phyloP scores from a whole-genome alignment of 371 early-diverging fungal species.

The Lichtheimia corymbifera region DNA sequence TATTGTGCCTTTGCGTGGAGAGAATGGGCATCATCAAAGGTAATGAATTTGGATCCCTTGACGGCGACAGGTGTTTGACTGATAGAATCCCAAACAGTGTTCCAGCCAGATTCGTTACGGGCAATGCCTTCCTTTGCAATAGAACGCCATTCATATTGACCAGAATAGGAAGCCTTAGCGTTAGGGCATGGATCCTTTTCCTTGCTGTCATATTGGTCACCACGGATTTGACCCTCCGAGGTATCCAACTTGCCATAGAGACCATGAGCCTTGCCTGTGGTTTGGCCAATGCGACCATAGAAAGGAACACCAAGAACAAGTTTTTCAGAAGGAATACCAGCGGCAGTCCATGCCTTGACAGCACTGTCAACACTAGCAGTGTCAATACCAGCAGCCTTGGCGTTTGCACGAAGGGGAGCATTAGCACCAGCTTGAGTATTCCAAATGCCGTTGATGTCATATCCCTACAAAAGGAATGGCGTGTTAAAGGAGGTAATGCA shows the following conservation, averaged over 20 bases:
- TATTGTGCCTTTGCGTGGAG: slow-evolving; percentile 52
- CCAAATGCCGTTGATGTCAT: slow-evolving; percentile 41
- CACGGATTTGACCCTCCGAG: slow-evolving; percentile 13
- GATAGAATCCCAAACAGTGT: slow-evolving; percentile 33
- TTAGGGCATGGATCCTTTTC: slow-evolving; percentile 17
- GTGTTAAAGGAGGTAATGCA: slow-evolving; percentile 16
- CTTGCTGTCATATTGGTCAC: slow-evolving; percentile 24
- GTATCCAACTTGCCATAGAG: slow-evolving; percentile 7
- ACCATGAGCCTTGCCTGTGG: not conserved
- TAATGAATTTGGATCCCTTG: slow-evolving; percentile 53
- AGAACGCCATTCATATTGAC: slow-evolving; percentile 30
- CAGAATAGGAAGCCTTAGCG: slow-evolving; percentile 16
- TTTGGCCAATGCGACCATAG: slow-evolving; percentile 49
- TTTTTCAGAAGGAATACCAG: slow-evolving; percentile 57
- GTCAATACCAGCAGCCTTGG: slow-evolving; percentile 10
- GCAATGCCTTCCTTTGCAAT: slow-evolving; percentile 21
- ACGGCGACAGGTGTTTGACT: slow-evolving; percentile 61
- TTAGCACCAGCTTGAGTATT: slow-evolving; percentile 51
- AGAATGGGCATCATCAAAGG: slow-evolving; percentile 61
- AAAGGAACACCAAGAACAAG: slow-evolving; percentile 62
- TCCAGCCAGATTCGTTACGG: slow-evolving; percentile 30
- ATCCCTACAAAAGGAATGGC: slow-evolving; percentile 37
- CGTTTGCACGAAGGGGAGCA: slow-evolving; percentile 54
- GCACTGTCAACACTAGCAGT: slow-evolving; percentile 25
- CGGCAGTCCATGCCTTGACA: slow-evolving; percentile 50